Evolutionary conservation across 768 basidiomycete genomes (phyloP).

Genomic region (Cyclocybe cylindracea): DNA sequence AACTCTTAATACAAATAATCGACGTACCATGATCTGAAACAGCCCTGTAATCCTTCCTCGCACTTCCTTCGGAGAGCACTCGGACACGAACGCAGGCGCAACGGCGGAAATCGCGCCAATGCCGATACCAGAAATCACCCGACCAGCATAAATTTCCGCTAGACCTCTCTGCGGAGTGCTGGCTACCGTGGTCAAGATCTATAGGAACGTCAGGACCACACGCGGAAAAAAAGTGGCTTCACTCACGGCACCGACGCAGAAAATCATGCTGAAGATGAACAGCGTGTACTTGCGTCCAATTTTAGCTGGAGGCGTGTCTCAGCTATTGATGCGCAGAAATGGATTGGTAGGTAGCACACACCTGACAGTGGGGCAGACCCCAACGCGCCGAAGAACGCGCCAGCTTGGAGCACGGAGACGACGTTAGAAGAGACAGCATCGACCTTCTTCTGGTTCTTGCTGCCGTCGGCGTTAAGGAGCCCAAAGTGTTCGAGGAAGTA

Average conservation of each 20-base stretch:
- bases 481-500: slow-evolving; percentile 69
- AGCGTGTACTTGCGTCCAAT: slow-evolving; percentile 71
- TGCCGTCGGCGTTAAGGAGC: slow-evolving; percentile 46
- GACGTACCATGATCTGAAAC: slow-evolving; percentile 78
- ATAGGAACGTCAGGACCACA: background rate
- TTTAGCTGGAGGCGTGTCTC: slow-evolving; percentile 37
- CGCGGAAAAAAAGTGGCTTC: background rate
- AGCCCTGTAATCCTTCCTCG: slow-evolving; percentile 84
- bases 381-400: slow-evolving; percentile 87
- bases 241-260: slow-evolving; percentile 71
- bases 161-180: slow-evolving; percentile 53
- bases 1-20: background rate
- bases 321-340: background rate
- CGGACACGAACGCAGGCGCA: slow-evolving; percentile 83
- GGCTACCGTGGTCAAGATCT: slow-evolving; percentile 76
- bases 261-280: slow-evolving; percentile 60
- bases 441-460: slow-evolving; percentile 30
- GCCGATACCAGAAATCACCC: slow-evolving; percentile 80
- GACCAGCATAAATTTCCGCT: slow-evolving; percentile 75
- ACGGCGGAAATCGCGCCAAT: slow-evolving; percentile 84
- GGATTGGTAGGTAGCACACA: slow-evolving; percentile 27
- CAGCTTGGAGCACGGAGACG: slow-evolving; percentile 85
- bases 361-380: slow-evolving; percentile 70
- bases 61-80: slow-evolving; percentile 85
- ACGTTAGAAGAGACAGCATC: slow-evolving; percentile 77